Evolutionary conservation across 129 eudicot genomes (phyloP), one percentile per base, ranked within the genome.

Genomic region (Scalesia atractyloides): DNA sequence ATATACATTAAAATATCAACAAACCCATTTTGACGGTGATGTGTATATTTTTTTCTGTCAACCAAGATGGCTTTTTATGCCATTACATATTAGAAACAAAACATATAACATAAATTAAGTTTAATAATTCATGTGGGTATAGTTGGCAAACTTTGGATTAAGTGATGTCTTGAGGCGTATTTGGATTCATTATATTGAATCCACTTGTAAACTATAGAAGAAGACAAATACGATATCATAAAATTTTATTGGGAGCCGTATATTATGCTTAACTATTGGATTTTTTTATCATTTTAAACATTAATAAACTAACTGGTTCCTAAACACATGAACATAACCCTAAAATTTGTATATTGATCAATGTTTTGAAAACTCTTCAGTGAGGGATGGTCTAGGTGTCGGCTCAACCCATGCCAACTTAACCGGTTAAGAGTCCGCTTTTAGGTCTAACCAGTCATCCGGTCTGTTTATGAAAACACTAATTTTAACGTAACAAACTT

Each of bases 121-220:
- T 64, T 18, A 63, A 68, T 54, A 47, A 37, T 22, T 56, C 86
- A 82, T 73, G 83, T 73, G 80, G 84, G 80, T 48, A 64, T 60
- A 72, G 87, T 80, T 76, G 89, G 89, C 80, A 60, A 73, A 13
- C 51, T 53, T 70, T 84, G 92, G 84, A 81, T 34, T 46, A 20
- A 68, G 75, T 64, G 79, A 68, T 83, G 88, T 86, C 91, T 51
- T 71, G 22, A 7, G 26, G 75, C 58, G 82, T 22, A 41, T 73
- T 83, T 64, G 50, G 68, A 63, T 34, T 12, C 66, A 15, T 63
- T 76, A 54, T 54, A 54, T 3, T 24, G 72, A 60, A 20, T 39
- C 66, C 43, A 22, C 59, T 69, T 49, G 69, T 70, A 33, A 66
- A 59, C 37, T 62, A 73, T 68, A 26, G 66, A 79, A 82, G 51